Base-by-base conservation (phyloP, 2,329 filamentous ascomycete genomes). In the Colletotrichum camelliae region DNA sequence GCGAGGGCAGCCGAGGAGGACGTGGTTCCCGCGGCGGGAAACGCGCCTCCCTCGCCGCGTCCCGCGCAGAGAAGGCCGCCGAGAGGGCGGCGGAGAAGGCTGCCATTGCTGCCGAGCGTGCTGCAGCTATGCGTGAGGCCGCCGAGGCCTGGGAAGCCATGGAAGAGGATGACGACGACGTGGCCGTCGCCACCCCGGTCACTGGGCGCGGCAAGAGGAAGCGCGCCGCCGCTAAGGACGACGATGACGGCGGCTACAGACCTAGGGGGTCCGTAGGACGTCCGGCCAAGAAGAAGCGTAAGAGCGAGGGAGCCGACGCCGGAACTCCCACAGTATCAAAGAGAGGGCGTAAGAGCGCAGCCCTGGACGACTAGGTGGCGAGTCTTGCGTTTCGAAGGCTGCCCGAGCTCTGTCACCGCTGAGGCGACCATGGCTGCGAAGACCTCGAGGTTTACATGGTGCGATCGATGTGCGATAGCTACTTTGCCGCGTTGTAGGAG, bases 201-300 rank as follows among this genome's bases (percentile, higher is more conserved):
- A 69, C 75, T 9, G 80, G 78, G 48, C 79, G 84, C 15, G 80
- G 83, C 52, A 89, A 89, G 82, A 86, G 88, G 75, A 92, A 92
- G 87, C 86, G 90, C 33, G 73, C 67, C 2, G 35, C 73, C 27
- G 43, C 64, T 5, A 73, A 48, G 21, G 73, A 73, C 15, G 90
- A 91, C 39, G 91, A 92, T 9, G 91, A 93, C 77, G 83, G 84
- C 0, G 90, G 91, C 5, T 93, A 93, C 80, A 87, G 90, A 74
- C 90, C 91, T 4, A 91, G 91, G 78, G 91, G 90, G 4, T 86
- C 86, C 4, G 88, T 86, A 48, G 65, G 66, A 48, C 85, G 90
- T 52, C 89, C 89, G 21, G 83, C 84, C 1, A 92, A 92, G 85
- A 89, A 89, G 83, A 92, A 91, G 86, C 86, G 90, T 5, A 91